Evolutionary conservation across 2,329 filamentous ascomycete genomes (phyloP), one percentile per base, ranked within the genome.

Genomic region (Dactylellina sp.): DNA sequence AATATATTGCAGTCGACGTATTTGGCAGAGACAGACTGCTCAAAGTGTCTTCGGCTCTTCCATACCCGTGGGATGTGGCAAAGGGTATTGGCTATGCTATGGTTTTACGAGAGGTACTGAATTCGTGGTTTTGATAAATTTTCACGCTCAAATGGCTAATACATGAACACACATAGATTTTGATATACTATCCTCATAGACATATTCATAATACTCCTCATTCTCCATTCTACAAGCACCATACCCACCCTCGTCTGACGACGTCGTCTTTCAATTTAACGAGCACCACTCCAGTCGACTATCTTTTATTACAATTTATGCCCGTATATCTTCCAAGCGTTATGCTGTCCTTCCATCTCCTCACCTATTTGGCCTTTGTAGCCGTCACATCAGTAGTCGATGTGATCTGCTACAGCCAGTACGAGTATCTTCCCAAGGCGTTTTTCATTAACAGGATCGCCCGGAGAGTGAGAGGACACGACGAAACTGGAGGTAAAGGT

Each of bases 111-210:
- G 89, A 90, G 78, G 84, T 88, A 79, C 79, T 82, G 78, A 46
- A 16, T 42, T 2, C 2, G 20, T n/a, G n/a, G n/a, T n/a, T n/a
- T n/a, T n/a, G n/a, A n/a, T n/a, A 32, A 4, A 32, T 5, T 32
- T 32, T 9, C 9, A 32, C 28, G 4, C 28, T 9, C 5, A 32
- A 32, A 32, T 32, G 5, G 28, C 28, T 18, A 39, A 14, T 39
- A 35, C 35, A 53, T 42, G 32, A 40, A 37, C 16, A 46, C 14
- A 24, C 50, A 12, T 64, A 91, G 82, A 78, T 87, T 5, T 79
- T 93, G 9, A 86, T 88, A 66, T 97, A 96, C 80, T 85, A 88
- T 77, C 84, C 92, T 76, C 92, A 96, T 81, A 88, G 90, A 57
- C 86, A 86, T 78, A 71, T 89, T 24, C 85, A 97, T 7, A 63